Conservation (phyloP, 202 grass and related monocot genomes). For the Musa balbisiana region DNA sequence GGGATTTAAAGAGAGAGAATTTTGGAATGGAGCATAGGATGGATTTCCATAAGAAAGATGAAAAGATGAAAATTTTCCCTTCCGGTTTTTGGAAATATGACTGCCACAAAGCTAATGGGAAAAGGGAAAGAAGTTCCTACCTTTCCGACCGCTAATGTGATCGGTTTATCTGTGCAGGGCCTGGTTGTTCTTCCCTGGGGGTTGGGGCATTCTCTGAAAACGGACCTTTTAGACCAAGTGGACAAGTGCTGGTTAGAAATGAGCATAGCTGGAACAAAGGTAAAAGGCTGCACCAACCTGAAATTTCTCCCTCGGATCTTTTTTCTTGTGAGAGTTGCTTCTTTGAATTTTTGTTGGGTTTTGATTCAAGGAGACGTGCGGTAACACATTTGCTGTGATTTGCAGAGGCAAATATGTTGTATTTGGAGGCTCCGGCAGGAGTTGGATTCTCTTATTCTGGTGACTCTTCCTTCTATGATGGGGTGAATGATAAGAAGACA, state of each 20-base stretch:
- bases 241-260: slow-evolving; percentile 55
- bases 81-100: not conserved
- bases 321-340: slow-evolving; percentile 3
- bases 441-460: slow-evolving; percentile 83
- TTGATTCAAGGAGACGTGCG: not conserved
- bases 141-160: not conserved
- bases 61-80: not conserved
- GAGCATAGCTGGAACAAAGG: slow-evolving; percentile 98
- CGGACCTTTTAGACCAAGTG: slow-evolving; percentile 81
- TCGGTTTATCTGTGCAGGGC: slow-evolving; percentile 42
- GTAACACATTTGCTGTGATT: slow-evolving; percentile 6
- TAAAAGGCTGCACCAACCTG: slow-evolving; percentile 27
- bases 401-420: slow-evolving; percentile 93
- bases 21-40: not conserved
- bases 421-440: slow-evolving; percentile 83
- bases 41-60: not conserved
- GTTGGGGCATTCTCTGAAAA: slow-evolving; percentile 96
- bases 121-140: no score
- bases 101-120: no score
- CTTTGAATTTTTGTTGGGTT: not conserved
- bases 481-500: slow-evolving; percentile 82
- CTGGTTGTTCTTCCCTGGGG: slow-evolving; percentile 86
- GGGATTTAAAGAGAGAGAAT: not conserved
- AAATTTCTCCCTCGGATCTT: not conserved
- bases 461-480: slow-evolving; percentile 69